These are phyloP conservation scores for Pichia sp. DNA, from an alignment of 1,139 yeast species.

Conservation along the genomic window DNA sequence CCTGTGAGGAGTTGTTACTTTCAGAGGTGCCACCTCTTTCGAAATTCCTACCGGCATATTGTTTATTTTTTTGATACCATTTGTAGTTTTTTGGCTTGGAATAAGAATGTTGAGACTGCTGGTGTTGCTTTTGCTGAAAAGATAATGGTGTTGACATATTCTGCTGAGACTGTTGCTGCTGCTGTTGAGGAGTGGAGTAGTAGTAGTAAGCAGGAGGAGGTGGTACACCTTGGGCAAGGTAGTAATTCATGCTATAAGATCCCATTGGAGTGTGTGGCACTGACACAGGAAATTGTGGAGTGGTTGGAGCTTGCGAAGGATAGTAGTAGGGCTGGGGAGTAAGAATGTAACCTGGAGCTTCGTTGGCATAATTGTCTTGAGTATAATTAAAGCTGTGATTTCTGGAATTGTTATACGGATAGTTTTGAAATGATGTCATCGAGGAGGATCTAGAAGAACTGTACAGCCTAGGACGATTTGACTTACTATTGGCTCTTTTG, in stretches of 20 bases:
- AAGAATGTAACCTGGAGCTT: background rate
- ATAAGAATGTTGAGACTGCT: background rate
- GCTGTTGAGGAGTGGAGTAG: background rate
- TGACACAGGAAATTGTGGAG: conserved; percentile 1
- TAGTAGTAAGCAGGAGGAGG: background rate
- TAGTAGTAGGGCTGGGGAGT: conserved; percentile 6
- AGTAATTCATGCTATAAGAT: background rate
- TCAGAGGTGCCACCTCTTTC: background rate
- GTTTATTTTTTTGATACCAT: background rate
- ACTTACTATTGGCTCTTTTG: background rate
- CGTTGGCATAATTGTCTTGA: background rate
- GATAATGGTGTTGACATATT: background rate
- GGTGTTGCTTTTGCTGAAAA: background rate
- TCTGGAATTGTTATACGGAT: background rate
- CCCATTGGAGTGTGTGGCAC: conserved; percentile 1
- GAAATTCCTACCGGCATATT: background rate
- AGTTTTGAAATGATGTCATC: conserved; percentile 6
- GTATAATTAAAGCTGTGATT: background rate
- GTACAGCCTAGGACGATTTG: background rate
- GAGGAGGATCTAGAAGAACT: conserved; percentile 10
- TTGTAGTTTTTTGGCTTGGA: background rate
- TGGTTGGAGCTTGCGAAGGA: conserved; percentile 4
- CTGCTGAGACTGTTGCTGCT: background rate
- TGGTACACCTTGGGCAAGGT: background rate
- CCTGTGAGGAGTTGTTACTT: background rate